A percentile compares a stretch with the other conserved stretches of the same genome.
phyloP scores from a whole-genome alignment of 768 basidiomycete genomes.

The Auriscalpium vulgare region DNA sequence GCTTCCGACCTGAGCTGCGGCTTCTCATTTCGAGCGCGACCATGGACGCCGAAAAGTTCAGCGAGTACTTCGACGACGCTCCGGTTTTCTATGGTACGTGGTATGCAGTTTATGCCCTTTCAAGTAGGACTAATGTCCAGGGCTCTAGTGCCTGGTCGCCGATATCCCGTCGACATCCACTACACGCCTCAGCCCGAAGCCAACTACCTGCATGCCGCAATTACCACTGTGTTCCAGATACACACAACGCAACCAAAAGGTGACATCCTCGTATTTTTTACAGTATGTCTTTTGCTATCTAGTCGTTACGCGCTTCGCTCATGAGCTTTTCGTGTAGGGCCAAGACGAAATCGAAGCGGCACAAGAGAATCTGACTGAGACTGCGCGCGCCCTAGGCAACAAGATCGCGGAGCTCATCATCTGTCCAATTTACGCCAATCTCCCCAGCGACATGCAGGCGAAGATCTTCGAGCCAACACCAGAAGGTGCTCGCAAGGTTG shows the following conservation, averaged over 20 bases:
- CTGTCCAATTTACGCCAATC: conserved; percentile 96
- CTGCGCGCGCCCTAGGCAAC: conserved; percentile 88
- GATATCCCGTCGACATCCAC: conserved; percentile 96
- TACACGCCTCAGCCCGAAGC: conserved; percentile 99
- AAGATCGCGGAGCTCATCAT: conserved; percentile 92
- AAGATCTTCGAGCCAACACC: conserved; percentile 99
- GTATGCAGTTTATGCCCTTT: neutral
- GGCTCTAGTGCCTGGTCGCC: conserved; percentile 81
- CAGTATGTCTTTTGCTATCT: conserved; percentile 40
- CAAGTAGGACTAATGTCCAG: neutral
- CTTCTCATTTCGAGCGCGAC: conserved; percentile 95
- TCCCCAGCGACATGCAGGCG: conserved; percentile 99
- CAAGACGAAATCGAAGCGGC: conserved; percentile 99
- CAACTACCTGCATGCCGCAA: conserved; percentile 96
- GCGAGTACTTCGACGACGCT: conserved; percentile 93
- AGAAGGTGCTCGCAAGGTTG: conserved; percentile 92
- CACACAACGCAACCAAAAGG: conserved; percentile 98
- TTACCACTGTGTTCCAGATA: conserved; percentile 98
- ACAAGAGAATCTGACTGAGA: conserved; percentile 93
- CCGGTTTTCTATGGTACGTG: conserved; percentile 85
- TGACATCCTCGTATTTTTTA: conserved; percentile 95
- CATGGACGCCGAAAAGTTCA: conserved; percentile 96
- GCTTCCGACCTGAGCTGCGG: conserved; percentile 90
- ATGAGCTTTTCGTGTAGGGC: conserved; percentile 43
- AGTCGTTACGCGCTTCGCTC: neutral